Conservation (phyloP, 208 protist species). For the Trichomonas tenax region DNA sequence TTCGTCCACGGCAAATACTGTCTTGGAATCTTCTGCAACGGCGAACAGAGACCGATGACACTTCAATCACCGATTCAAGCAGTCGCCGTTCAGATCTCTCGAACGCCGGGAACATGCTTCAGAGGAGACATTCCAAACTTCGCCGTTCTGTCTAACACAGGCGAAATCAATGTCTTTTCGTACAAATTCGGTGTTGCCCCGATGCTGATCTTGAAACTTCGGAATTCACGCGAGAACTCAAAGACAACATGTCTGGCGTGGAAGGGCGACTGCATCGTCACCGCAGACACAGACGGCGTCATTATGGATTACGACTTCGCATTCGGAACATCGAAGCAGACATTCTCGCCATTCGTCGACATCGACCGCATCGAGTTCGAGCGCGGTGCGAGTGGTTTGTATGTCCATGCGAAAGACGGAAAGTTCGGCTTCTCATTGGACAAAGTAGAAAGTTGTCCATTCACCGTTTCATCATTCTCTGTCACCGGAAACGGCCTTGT, state of each 20-base stretch:
- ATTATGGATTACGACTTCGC: not conserved
- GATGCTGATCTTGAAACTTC: not conserved
- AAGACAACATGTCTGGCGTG: not conserved
- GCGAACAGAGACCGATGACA: not conserved
- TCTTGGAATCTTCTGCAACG: not conserved
- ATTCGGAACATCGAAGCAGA: not conserved
- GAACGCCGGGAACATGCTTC: not conserved
- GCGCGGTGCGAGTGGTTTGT: too few species aligned
- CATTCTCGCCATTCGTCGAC: not conserved
- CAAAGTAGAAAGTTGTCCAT: too few species aligned
- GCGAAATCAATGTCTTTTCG: not conserved
- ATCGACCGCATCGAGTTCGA: too few species aligned
- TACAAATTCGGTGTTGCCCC: not conserved
- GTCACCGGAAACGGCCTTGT: too few species aligned
- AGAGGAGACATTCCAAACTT: not conserved
- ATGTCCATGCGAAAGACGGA: too few species aligned
- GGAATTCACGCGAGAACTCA: not conserved
- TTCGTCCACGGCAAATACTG: not conserved
- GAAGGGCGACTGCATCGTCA: not conserved
- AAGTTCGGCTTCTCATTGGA: too few species aligned
- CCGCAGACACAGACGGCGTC: not conserved
- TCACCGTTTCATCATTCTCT: too few species aligned
- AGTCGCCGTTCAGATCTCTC: not conserved
- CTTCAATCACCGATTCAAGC: not conserved
- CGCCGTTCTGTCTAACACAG: not conserved